Evolutionary conservation across 2,329 filamentous ascomycete genomes (phyloP).

Genomic region (Aspergillus uvarum): DNA sequence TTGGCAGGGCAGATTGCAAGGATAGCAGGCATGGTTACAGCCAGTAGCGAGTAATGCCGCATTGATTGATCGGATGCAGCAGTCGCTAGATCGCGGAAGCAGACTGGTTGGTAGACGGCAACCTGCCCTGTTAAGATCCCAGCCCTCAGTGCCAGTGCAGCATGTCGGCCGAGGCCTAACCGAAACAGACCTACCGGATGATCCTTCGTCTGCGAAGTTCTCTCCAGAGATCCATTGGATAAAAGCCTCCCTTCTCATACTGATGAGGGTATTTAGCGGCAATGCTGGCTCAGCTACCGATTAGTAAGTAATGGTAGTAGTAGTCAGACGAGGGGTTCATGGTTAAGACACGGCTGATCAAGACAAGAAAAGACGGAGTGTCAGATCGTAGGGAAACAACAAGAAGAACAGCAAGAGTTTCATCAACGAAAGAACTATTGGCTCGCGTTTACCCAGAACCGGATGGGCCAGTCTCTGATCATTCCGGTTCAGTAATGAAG

Average conservation of each 20-base stretch:
- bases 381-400: not conserved
- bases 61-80: not conserved
- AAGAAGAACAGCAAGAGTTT: not conserved
- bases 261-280: conserved; percentile 5
- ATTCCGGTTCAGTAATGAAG: conserved; percentile 23
- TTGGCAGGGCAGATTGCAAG: not conserved
- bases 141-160: conserved; percentile 13
- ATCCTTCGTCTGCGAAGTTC: conserved; percentile 3
- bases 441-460: conserved; percentile 13
- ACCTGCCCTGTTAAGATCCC: conserved; percentile 9
- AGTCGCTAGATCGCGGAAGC: not conserved
- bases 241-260: conserved; percentile 4
- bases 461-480: conserved; percentile 16
- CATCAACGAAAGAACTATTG: conserved; percentile 12
- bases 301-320: not conserved
- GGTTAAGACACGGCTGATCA: not conserved
- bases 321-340: conserved; percentile 1
- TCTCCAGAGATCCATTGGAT: conserved; percentile 11
- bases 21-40: not conserved
- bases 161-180: conserved; percentile 15
- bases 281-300: not conserved
- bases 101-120: not conserved
- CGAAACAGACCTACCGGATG: conserved; percentile 17
- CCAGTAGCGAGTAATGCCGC: not conserved
- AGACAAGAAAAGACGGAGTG: not conserved